Evolutionary conservation across 495 filamentous ascomycete species (phyloP), one percentile per base, ranked within the genome.

Genomic region (Geopyxis carbonaria): DNA sequence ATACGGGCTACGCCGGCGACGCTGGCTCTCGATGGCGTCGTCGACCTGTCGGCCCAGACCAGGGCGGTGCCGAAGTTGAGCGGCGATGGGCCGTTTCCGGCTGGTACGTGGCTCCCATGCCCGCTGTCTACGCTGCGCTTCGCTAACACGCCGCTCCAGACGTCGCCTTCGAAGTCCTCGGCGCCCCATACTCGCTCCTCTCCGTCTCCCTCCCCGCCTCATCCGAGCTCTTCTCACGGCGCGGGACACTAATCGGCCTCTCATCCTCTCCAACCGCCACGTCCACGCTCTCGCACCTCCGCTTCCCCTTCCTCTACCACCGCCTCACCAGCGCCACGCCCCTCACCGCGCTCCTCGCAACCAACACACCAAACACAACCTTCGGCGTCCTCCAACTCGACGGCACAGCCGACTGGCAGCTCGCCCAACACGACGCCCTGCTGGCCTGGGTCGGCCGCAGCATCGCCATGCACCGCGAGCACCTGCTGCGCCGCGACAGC

Each of bases 391-490:
- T 97, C 13, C 73, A 86, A 50, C 71, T 97, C 24, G 81, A 97
- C 65, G 89, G 89, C 21, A 81, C 83, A n/a, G 70, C 79, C 42
- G 89, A 97, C 62, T 97, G 91, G 89, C 84, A 87, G 66, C 62
- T 97, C 20, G 67, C 79, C 8, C 86, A 93, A 56, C 66, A 80
- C 36, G 73, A 78, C 43, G 83, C 81, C 6, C 65, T 97, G 40
- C 67, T 94, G 8, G 91, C 89, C 39, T 97, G 89, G 89, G 91
- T 84, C n/a, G 89, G 89, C 20, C 76, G 86, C 55, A 81, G 82
- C 2, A 64, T 97, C 18, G 61, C 68, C 11, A 67, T 89, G 9
- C 68, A 67, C 18, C 75, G 68, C 21, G 58, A 77, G 74, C 78
- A 80, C 34, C 46, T 92, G 34, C 72, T 83, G 34, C 77, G 92